Evolutionary conservation across 441 rosid species (phyloP), one percentile per base, ranked within the genome.

Genomic region (Aquilaria agallochum): DNA sequence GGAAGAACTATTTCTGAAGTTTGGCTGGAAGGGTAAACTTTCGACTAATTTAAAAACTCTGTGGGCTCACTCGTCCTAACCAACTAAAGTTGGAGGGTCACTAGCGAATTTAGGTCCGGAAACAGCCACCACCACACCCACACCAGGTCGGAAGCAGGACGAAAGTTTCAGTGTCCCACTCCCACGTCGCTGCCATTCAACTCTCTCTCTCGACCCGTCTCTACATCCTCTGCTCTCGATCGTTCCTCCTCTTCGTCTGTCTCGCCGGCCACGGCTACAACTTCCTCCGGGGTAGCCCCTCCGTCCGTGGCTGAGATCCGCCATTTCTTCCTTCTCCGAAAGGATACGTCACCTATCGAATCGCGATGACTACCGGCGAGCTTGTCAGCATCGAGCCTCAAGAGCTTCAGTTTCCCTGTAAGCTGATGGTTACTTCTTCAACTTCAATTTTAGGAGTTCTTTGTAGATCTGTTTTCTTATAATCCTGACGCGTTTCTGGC

Each of bases 401-500:
- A 54, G 97, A 90, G 73, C 95, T 90, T 46, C 90, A 77, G 36
- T 88, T 90, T 51, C 88, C 95, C 57, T 77, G 95, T 90, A 73
- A 77, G 81, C 58, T 58, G 60, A 64, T 10, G 46, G 11, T 53
- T 33, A 15, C 12, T 32, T 49, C 15, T 6, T 11, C 5, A 11
- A 31, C 10, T 53, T 47, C 32, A 52, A 9, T 32, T 15, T 32
- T 42, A 53, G 59, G 47, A 11, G 55, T 56, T 33, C 15, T 55
- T 57, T 54, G 34, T 48, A 42, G 69, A 67, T 75, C 72, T 58
- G 42, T 57, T 9, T 0, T 50, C 49, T 55, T 12, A 9, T 33
- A 62, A 50, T 60, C 13, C 2, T 49, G 53, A 45, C 3, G 6
- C 56, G 13, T 52, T 58, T 62, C 56, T 40, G 47, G 15, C 40